Base-by-base conservation (phyloP, 371 early-diverging fungal species). In the Syncephalis fuscata region DNA sequence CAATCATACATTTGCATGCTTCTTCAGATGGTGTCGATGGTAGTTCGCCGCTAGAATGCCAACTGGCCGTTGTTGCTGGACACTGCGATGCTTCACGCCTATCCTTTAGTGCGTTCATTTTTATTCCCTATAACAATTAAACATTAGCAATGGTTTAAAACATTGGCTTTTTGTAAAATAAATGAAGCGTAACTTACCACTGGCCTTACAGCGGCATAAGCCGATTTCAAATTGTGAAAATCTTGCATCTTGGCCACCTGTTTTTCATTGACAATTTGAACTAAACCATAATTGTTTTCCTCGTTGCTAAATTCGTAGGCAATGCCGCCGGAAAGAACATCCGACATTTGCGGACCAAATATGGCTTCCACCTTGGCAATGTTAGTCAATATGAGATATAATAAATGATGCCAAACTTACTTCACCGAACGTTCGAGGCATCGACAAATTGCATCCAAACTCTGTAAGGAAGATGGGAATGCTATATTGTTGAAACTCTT, bases 281-380 rank as follows among this genome's bases (percentile, higher is more conserved):
- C 84, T 8, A 87, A 54, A 1, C 86, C 86, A 58, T 84, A 87
- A 48, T 74, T 58, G 61, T 85, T 87, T 54, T 65, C 73, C 48
- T 87, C 85, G 48, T 87, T 73, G 4, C 76, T 67, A 74, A 76
- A 87, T 57, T 84, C 85, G 56, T 85, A 87, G 26, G 80, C 74
- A 26, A 87, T 70, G 23, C 84, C 86, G 20, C 85, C 85, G 1
- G 82, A 82, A 66, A 78, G 80, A 0, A 62, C 61, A 42, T 51
- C 49, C 5, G 63, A 64, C 87, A 86, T 83, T 20, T 78, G 72
- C 0, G 72, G 52, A 9, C 82, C 78, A 51, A 76, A 80, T 38
- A 86, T 63, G 16, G 82, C 67, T 23, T 60, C 64, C 1, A 77
- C 73, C 23, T 21, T 15, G 21, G 11, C 11, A 11, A 32, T 32